Evolutionary conservation across 1,284 basidiomycete species (phyloP).

Genomic region (Trichosporon asahii): DNA sequence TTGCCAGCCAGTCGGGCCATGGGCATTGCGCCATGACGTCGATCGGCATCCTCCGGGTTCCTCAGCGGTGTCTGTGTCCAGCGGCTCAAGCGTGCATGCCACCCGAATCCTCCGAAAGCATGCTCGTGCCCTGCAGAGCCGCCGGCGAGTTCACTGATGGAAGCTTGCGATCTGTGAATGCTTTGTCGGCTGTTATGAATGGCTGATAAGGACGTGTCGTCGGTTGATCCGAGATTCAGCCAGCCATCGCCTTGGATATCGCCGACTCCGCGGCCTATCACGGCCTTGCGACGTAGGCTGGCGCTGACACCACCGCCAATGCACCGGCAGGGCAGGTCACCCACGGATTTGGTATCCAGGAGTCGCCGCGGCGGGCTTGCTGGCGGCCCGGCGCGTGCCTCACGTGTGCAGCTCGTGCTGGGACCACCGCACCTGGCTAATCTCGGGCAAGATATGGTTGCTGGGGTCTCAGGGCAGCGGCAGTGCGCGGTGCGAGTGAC

Average conservation of each 20-base stretch:
- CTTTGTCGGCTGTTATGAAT: neutral
- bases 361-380: neutral
- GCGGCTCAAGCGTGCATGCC: neutral
- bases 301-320: neutral
- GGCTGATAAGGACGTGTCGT: neutral
- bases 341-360: neutral
- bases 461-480: neutral
- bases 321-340: neutral
- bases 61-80: neutral
- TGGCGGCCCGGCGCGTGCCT: neutral
- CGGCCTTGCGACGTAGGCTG: too few relatives aligned
- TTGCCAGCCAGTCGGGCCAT: neutral
- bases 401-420: neutral
- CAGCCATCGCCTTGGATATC: neutral
- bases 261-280: neutral
- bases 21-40: constrained; percentile 2
- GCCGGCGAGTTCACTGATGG: neutral
- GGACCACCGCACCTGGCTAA: neutral
- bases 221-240: neutral
- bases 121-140: neutral
- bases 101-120: neutral
- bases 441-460: neutral
- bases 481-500: neutral
- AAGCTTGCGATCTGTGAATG: neutral
- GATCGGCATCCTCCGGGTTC: neutral